Base-by-base conservation (phyloP, 1,284 basidiomycete genomes). In the Naganishia sp. region DNA sequence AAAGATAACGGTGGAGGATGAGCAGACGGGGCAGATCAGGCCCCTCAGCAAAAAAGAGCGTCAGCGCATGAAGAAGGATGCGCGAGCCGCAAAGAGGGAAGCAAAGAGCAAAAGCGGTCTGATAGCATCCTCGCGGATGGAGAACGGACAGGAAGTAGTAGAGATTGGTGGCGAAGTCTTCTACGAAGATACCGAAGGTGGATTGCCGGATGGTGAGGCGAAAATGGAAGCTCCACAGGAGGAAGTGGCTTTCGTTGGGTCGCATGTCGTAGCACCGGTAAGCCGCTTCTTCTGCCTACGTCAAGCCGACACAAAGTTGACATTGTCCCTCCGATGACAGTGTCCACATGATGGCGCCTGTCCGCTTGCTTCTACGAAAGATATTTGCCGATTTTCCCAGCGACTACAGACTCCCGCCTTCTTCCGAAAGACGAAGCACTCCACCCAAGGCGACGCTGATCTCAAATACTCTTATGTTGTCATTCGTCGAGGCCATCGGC, bases 321-420 rank as follows among this genome's bases (percentile, higher is more conserved):
- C 47, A 9, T n/a, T 17, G 4, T 17, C n/a, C n/a, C 6, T 17
- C 21, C 42, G 42, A 32, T n/a, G 6, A 4, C 78, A 94, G 85
- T 99, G 96, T 75, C 92, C 96, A 25, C 95, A 99, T 75, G 94
- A 99, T 75, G 83, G 83, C 17, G 82, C 83, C 28, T 99, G 96
- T 75, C 95, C 96, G 1, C 73, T 86, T 6, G 79, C 90, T 15
- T 82, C 71, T 10, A 76, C 73, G 3, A 75, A 76, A 10, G 78
- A 81, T 50, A 83, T 88, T 42, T 98, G 95, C 74, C 85, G 88
- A 11, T 97, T 96, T 79, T 86, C 86, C 6, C 94, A 98, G 76
- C 85, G 91, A 55, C 81, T 95, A 46, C 90, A 94, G 74, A 85
- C 91, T 17, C 94, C 95, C 7, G 79, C 83, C 10, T 96, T 95